Base-by-base conservation (phyloP, 495 filamentous ascomycete species). In the Penicillium ochrochloron region DNA sequence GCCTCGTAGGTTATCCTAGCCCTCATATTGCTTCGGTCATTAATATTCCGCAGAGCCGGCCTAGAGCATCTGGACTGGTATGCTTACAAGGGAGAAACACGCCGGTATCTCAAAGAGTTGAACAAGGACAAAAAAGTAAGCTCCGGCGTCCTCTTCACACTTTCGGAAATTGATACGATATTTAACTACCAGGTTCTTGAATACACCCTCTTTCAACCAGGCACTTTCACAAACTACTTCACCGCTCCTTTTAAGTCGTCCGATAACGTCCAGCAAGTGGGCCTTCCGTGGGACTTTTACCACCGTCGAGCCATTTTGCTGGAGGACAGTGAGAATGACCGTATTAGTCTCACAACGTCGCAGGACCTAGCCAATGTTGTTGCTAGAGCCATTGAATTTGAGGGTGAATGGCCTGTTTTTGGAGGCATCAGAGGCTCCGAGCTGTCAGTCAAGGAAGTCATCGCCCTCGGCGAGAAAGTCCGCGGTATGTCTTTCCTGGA, bases 191-290 rank as follows among this genome's bases (percentile, higher is more conserved):
- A 85, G 84, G 75, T 86, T 42, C 80, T 89, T 29, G 83, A 88
- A 61, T 89, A 89, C 69, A 77, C 71, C 4, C 71, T 88, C 3
- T 88, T 89, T 64, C 82, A 85, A 41, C 81, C 82, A 0, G 87
- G 86, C 4, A 21, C 84, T 2, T 84, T 88, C 69, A 29, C 82
- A 0, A 70, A 88, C 67, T 88, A 87, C 64, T 63, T 87, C 0
- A 80, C 84, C 15, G 62, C 62, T 33, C 85, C 87, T 0, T 70
- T 84, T 42, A 76, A 80, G 63, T 80, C 84, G 9, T 52, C 80
- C 19, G 84, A 81, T 53, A 69, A 88, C 62, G n/a, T 89, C 5
- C 59, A 66, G 5, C 73, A 72, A 0, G 58, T 84, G 2, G 62
- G 83, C 6, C 77, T 60, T 1, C 46, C 72, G 0, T 74, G 83